phyloP scores from a whole-genome alignment of 208 protist genomes.

The Leishmania turanica region DNA sequence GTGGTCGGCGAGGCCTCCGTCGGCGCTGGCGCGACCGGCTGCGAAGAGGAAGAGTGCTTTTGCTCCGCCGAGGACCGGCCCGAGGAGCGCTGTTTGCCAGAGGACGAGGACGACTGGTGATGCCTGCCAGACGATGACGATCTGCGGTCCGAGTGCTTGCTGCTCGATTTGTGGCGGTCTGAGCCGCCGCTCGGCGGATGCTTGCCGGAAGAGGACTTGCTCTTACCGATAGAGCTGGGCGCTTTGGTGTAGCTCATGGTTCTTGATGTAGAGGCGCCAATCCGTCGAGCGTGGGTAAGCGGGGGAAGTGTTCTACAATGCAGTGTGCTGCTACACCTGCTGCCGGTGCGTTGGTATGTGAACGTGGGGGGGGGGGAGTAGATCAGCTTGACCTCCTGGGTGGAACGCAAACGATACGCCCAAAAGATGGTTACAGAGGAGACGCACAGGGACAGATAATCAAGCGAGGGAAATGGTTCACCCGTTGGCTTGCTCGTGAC shows the following conservation, averaged over 20 bases:
- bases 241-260: slow-evolving; percentile 1
- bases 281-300: background rate
- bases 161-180: slow-evolving; percentile 5
- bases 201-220: slow-evolving; percentile 14
- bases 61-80: slow-evolving; percentile 10
- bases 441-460: background rate
- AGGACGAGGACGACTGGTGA: background rate
- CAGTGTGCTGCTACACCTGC: background rate
- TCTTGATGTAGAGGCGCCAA: background rate
- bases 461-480: background rate
- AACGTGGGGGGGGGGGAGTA: background rate
- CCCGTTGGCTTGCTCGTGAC: background rate
- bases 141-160: background rate
- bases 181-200: slow-evolving; percentile 16
- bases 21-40: background rate
- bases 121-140: background rate
- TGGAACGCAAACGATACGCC: background rate
- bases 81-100: slow-evolving; percentile 18
- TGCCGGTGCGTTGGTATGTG: background rate
- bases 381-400: background rate
- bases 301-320: background rate
- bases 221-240: slow-evolving; percentile 12
- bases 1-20: background rate
- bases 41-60: slow-evolving; percentile 4
- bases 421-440: background rate